Evolutionary conservation across 768 basidiomycete species (phyloP).

Genomic region (Hydnum rufescens): DNA sequence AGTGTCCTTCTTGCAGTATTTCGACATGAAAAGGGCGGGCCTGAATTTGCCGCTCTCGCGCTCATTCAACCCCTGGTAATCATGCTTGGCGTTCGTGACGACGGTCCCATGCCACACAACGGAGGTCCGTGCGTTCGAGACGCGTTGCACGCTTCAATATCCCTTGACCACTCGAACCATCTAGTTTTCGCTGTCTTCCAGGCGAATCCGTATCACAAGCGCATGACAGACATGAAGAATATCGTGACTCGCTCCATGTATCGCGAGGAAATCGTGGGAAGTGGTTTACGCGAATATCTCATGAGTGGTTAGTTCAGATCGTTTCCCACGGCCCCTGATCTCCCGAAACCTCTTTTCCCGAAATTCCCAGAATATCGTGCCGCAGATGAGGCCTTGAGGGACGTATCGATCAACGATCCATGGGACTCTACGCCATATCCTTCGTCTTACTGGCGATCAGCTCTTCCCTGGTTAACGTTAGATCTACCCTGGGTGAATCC

Average conservation of each 20-base stretch:
- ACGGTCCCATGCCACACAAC: neutral
- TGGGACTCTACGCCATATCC: neutral
- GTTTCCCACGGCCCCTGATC: neutral
- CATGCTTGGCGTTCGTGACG: neutral
- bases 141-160: neutral
- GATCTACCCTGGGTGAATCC: neutral
- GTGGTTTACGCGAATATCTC: neutral
- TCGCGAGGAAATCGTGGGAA: constrained; percentile 1
- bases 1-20: constrained; percentile 1
- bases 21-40: neutral
- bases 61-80: neutral
- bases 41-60: neutral
- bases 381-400: neutral
- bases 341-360: neutral
- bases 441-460: neutral
- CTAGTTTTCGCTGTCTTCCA: neutral
- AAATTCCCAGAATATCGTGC: neutral
- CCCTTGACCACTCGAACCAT: neutral
- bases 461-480: neutral
- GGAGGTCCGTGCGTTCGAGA: neutral
- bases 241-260: neutral
- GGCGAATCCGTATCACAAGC: neutral
- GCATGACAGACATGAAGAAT: neutral
- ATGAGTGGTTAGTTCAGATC: neutral
- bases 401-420: neutral